Evolutionary conservation across 2,329 filamentous ascomycete species (phyloP), one percentile per base, ranked within the genome.

Genomic region (Ceratocystis alfenasii): DNA sequence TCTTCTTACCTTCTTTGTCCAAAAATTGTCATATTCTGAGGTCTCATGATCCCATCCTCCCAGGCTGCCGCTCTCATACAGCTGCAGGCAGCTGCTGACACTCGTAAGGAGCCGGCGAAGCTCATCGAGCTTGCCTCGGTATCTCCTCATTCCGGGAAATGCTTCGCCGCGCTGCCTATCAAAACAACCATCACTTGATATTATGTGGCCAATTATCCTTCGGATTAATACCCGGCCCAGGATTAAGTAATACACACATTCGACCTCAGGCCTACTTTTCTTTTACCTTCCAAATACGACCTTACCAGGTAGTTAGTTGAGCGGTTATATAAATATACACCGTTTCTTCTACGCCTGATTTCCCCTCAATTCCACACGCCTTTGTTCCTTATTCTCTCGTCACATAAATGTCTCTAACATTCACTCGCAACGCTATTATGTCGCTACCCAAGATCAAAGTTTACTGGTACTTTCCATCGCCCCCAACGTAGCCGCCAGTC

Each of bases 361-460:
- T 28, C 53, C n/a, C 25, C 50, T 65, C 53, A 62, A 8, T 28
- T n/a, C n/a, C 4, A n/a, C 63, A 22, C 45, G 28, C 46, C n/a
- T 50, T 50, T 17, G 36, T 41, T 55, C n/a, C 45, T 48, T 46
- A 44, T 45, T 60, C 36, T 41, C 36, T 3, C 36, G 36, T 41
- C 41, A 22, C 44, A 46, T 65, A 60, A 50, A 65, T 65, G 64
- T 44, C 64, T 5, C 20, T 1, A 50, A 15, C 53, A n/a, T n/a
- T 65, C 28, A 41, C 53, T 17, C 55, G 17, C 6, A 60, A 55
- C 28, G 57, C 55, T 10, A 62, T 22, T 41, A 68, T 68, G 66
- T 63, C 66, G 15, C 63, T 76, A 65, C 73, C 78, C 41, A 83
- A 83, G 69, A 76, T 85, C 68, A 83, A 79, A 46, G 76, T 86